Evolutionary conservation across 345 rosid genomes (phyloP).

Genomic region (Euphorbia tirucalli): DNA sequence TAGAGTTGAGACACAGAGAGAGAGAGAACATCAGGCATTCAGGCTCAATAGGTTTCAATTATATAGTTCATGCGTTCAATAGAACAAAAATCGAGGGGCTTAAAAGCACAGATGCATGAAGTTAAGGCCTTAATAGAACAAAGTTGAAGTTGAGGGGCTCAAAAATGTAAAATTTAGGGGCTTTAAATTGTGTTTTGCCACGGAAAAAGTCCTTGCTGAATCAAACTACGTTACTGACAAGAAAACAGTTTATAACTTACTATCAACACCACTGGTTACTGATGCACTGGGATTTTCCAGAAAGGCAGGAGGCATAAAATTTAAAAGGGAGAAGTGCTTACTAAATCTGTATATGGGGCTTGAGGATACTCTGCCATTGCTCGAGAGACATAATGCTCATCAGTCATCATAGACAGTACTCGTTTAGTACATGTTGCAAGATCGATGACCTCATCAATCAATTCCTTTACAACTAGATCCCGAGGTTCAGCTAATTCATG

Average conservation of each 20-base stretch:
- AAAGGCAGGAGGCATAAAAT: not conserved
- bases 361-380: constrained; percentile 45
- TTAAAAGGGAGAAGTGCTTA: constrained; percentile 25
- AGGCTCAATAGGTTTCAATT: too few relatives aligned
- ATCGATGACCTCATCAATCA: constrained; percentile 55
- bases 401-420: constrained; percentile 55
- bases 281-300: too few relatives aligned
- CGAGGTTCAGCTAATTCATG: constrained; percentile 46
- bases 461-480: constrained; percentile 18
- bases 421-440: constrained; percentile 54
- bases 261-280: too few relatives aligned
- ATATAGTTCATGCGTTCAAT: too few relatives aligned
- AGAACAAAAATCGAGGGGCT: too few relatives aligned
- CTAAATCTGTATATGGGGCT: constrained; percentile 85
- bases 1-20: too few relatives aligned
- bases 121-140: too few relatives aligned
- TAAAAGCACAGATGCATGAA: too few relatives aligned
- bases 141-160: too few relatives aligned
- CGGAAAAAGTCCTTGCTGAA: not conserved
- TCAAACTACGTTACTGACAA: not conserved
- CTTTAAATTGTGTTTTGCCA: not conserved
- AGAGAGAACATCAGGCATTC: too few relatives aligned
- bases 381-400: constrained; percentile 57
- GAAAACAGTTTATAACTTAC: not conserved
- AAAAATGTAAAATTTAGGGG: too few relatives aligned